These are phyloP conservation scores for Dendrocalamus sinicus DNA, from an alignment of 176 grass and related monocot genomes.

Conservation along the genomic window DNA sequence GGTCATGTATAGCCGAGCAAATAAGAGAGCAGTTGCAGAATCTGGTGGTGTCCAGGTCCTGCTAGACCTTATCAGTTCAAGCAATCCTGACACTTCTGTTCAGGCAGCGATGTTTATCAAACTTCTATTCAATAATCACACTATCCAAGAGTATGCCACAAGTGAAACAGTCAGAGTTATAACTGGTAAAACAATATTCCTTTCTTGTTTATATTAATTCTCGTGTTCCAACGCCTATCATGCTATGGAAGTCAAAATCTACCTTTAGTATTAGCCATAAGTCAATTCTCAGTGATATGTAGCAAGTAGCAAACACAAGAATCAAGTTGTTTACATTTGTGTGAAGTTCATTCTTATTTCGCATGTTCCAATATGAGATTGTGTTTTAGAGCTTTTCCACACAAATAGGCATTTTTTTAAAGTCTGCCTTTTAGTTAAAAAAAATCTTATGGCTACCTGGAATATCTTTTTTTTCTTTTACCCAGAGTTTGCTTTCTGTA, in stretches of 20 bases:
- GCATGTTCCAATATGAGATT: background rate
- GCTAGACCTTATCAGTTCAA: slow-evolving; percentile 95
- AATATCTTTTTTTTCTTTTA: slow-evolving; percentile 16
- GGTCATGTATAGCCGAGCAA: slow-evolving; percentile 94
- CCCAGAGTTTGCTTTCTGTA: background rate
- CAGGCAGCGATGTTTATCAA: slow-evolving; percentile 99
- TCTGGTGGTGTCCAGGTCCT: slow-evolving; percentile 97
- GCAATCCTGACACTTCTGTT: slow-evolving; percentile 98
- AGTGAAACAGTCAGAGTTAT: slow-evolving; percentile 99
- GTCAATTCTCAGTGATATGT: slow-evolving; percentile 5
- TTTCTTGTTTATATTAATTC: slow-evolving; percentile 26
- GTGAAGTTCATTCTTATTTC: background rate
- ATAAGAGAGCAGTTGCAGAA: slow-evolving; percentile 99
- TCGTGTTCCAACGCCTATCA: background rate
- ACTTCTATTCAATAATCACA: slow-evolving; percentile 96
- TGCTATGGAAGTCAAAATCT: slow-evolving; percentile 9
- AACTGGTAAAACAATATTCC: slow-evolving; percentile 65
- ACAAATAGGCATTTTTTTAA: background rate
- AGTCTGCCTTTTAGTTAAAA: background rate
- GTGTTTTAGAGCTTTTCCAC: slow-evolving; percentile 4
- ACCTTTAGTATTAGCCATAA: background rate
- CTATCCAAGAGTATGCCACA: slow-evolving; percentile 98
- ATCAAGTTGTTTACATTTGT: background rate
- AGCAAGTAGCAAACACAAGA: slow-evolving; percentile 26
- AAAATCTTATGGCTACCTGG: background rate